Percentiles rank a stretch among this genome's conserved stretches.
phyloP scores from a whole-genome alignment of 106 monocot species.

The Hemerocallis citrina region DNA sequence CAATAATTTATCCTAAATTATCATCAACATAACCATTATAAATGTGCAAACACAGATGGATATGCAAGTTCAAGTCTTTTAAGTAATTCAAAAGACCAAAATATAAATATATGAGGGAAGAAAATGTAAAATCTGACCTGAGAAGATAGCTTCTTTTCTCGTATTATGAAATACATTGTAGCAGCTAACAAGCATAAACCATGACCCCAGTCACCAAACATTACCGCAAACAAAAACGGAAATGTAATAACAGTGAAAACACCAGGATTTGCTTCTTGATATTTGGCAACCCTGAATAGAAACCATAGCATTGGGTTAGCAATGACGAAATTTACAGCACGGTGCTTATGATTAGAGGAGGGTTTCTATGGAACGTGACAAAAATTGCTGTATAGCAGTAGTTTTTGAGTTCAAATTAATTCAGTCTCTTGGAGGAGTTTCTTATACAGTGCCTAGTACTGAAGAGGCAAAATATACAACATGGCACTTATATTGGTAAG shows the following conservation, averaged over 20 bases:
- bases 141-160: slow-evolving; percentile 82
- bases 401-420: too few relatives aligned
- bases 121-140: slow-evolving; percentile 41
- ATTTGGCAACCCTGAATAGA: slow-evolving; percentile 75
- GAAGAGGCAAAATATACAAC: neutral
- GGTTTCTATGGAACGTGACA: neutral
- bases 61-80: neutral
- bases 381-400: neutral
- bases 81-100: neutral
- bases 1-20: slow-evolving; percentile 13
- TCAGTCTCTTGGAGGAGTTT: neutral
- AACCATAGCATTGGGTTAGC: slow-evolving; percentile 4
- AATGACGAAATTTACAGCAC: neutral
- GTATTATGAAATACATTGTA: slow-evolving; percentile 53
- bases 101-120: neutral
- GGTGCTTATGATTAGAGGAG: neutral
- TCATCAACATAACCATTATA: neutral
- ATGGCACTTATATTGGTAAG: neutral
- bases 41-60: neutral
- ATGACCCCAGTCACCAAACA: slow-evolving; percentile 99
- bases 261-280: slow-evolving; percentile 98
- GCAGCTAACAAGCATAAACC: slow-evolving; percentile 76
- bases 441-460: neutral
- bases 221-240: slow-evolving; percentile 97
- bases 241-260: slow-evolving; percentile 91